Evolutionary conservation across 2,329 filamentous ascomycete species (phyloP).

Genomic region (Sarocladium kiliense): DNA sequence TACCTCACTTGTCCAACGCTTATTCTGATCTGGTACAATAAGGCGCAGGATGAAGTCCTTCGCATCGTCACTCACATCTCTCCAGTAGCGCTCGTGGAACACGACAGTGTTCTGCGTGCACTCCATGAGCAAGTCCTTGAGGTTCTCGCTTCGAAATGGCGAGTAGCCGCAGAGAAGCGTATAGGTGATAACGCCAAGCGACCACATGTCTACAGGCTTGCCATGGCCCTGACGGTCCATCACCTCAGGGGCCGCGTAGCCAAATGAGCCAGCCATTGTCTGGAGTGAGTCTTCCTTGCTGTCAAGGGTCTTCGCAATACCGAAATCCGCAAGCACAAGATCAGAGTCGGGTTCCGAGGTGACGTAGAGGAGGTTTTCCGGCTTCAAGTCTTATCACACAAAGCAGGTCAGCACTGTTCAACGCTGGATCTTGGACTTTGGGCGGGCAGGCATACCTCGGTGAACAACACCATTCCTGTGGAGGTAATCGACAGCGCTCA

Average conservation of each 20-base stretch:
- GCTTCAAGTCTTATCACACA: constrained; percentile 75
- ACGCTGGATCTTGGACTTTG: neutral
- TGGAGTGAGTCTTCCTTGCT: constrained; percentile 86
- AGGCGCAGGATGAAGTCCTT: constrained; percentile 88
- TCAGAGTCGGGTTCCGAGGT: constrained; percentile 72
- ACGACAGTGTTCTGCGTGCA: constrained; percentile 78
- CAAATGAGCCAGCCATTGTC: constrained; percentile 98
- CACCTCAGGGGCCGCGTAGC: constrained; percentile 94
- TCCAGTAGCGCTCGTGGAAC: constrained; percentile 98
- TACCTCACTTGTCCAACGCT: constrained; percentile 74
- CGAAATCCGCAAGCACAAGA: constrained; percentile 92
- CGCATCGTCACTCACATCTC: constrained; percentile 89
- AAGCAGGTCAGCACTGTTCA: neutral
- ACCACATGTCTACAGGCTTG: constrained; percentile 99
- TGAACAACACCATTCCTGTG: constrained; percentile 95
- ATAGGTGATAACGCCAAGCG: constrained; percentile 96
- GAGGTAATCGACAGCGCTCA: constrained; percentile 89
- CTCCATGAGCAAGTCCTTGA: constrained; percentile 90
- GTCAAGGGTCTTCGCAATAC: constrained; percentile 97
- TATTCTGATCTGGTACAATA: constrained; percentile 70
- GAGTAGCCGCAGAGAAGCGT: constrained; percentile 97
- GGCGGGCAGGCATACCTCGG: constrained; percentile 58
- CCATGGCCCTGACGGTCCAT: constrained; percentile 98
- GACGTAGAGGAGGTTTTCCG: constrained; percentile 93
- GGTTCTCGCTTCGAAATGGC: constrained; percentile 91